These are phyloP conservation scores for Flammula alnicola DNA, from an alignment of 1,284 basidiomycete genomes.

Conservation along the genomic window DNA sequence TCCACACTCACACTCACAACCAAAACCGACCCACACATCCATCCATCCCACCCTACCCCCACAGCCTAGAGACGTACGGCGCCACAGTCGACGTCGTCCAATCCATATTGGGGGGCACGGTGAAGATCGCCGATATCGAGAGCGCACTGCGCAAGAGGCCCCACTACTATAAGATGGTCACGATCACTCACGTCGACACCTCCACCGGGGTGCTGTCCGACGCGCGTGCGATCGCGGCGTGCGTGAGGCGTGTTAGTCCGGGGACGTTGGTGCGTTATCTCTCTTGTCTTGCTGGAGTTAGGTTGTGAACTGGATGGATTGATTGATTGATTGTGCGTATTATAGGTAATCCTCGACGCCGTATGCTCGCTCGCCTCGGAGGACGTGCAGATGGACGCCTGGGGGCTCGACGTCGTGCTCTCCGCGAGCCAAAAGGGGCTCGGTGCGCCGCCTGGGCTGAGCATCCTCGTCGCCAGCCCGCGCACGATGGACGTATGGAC, in stretches of 20 bases:
- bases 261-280: slow-evolving; percentile 71
- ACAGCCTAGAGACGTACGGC: slow-evolving; percentile 85
- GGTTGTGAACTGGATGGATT: too few species aligned
- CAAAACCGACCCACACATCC: slow-evolving; percentile 53
- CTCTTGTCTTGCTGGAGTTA: too few species aligned
- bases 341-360: slow-evolving; percentile 76
- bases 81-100: slow-evolving; percentile 87
- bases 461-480: slow-evolving; percentile 83
- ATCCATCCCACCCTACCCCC: not conserved
- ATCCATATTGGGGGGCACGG: slow-evolving; percentile 84
- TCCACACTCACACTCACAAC: slow-evolving; percentile 42
- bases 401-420: slow-evolving; percentile 91
- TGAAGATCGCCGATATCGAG: slow-evolving; percentile 69
- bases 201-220: slow-evolving; percentile 90
- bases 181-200: slow-evolving; percentile 95
- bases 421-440: slow-evolving; percentile 97
- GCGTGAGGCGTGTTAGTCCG: slow-evolving; percentile 81
- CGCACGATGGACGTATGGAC: slow-evolving; percentile 72
- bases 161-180: slow-evolving; percentile 80
- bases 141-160: slow-evolving; percentile 59
- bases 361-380: slow-evolving; percentile 97
- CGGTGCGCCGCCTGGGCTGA: slow-evolving; percentile 95
- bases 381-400: slow-evolving; percentile 93
- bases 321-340: slow-evolving; percentile 35
- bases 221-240: slow-evolving; percentile 77